Evolutionary conservation across 495 filamentous ascomycete species (phyloP), one percentile per base, ranked within the genome.

Genomic region (Talaromyces adpressus): DNA sequence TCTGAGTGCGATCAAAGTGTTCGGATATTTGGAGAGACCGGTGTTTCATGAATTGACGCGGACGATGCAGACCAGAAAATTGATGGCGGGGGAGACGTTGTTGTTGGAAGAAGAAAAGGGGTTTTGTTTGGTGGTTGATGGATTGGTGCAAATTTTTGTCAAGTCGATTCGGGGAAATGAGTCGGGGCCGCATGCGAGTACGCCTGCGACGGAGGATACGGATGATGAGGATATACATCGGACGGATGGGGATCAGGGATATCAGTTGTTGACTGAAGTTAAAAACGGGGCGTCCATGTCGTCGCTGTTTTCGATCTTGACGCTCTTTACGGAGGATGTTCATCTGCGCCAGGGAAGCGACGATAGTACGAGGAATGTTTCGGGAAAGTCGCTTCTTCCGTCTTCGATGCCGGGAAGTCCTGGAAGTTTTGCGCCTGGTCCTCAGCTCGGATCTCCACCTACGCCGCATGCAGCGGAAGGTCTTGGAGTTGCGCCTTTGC

Each of bases 231-330:
- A 91, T 34, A 85, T 85, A 49, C 75, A 80, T 64, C 76, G 73
- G 22, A 64, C 78, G 7, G 81, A 86, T 36, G 85, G 84, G 39
- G 87, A 76, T 71, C 92, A 88, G 77, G 91, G 81, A 71, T 98
- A 97, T 72, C 93, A 98, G 74, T 80, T 98, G 20, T 81, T 98
- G 47, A 98, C 94, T 3, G 94, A 98, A 71, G 94, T 98, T 47
- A 96, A 96, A 73, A 98, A 98, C 70, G 94, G 94, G 20, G 93
- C 94, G 9, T 93, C 94, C 4, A 97, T 98, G 93, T 98, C 94
- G 29, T 98, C 94, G 0, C 75, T 98, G 6, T 98, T 98, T 75
- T 97, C 95, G 1, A 96, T 98, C 61, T 86, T 98, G 69, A 94
- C 92, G 3, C 79, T 98, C 0, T 98, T 98, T 68, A 98, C 94